Evolutionary conservation across 345 rosid genomes (phyloP).

Genomic region (Reutealis trisperma): DNA sequence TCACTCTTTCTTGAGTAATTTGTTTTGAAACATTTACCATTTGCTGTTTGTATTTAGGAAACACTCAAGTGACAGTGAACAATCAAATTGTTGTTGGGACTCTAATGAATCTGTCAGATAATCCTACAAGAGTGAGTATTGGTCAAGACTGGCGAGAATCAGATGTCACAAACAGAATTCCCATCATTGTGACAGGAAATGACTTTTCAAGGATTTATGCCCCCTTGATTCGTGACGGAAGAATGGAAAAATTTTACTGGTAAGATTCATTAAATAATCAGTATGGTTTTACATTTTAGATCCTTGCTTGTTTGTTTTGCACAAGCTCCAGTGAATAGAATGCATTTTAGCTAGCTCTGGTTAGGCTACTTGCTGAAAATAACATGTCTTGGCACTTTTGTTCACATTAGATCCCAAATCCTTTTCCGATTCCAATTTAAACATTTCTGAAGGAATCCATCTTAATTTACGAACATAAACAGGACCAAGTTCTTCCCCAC

Average conservation of each 20-base stretch:
- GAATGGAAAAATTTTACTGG: constrained; percentile 98
- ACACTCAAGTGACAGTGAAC: constrained; percentile 94
- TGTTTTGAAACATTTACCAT: neutral
- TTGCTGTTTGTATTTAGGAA: constrained; percentile 42
- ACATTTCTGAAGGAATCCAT: no score
- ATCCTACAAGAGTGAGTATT: constrained; percentile 90
- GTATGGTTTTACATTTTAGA: neutral
- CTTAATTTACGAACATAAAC: no score
- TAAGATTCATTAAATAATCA: constrained; percentile 19
- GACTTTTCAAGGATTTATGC: constrained; percentile 88
- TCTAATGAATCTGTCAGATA: constrained; percentile 87
- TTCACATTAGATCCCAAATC: neutral
- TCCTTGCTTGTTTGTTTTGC: neutral
- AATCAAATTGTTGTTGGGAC: constrained; percentile 94
- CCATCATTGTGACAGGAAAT: constrained; percentile 87
- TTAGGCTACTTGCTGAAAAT: neutral
- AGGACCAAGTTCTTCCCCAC: no score
- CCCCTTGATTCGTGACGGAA: constrained; percentile 97
- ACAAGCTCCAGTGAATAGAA: neutral
- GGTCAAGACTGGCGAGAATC: constrained; percentile 97
- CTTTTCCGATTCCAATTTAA: neutral
- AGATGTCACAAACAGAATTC: constrained; percentile 76
- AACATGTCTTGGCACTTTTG: neutral
- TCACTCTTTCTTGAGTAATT: neutral
- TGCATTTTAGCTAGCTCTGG: neutral